Base-by-base conservation (phyloP, 2,329 filamentous ascomycete species). In the Didymella arachidicola region DNA sequence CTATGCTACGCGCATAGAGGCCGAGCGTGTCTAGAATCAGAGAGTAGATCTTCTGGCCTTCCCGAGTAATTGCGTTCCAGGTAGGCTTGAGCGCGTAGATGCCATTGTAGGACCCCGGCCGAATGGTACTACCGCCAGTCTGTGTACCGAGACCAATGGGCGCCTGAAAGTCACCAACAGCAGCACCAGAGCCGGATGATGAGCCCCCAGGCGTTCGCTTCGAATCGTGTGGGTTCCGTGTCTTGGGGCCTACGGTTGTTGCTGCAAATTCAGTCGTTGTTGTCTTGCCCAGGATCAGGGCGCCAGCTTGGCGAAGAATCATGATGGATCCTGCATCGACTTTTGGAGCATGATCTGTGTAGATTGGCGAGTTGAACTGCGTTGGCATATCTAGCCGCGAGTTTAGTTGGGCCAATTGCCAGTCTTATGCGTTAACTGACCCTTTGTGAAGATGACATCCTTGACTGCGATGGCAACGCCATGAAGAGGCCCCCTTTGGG, bases 1-100 rank as follows among this genome's bases (percentile, higher is more conserved):
- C 81, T 0, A 87, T 78, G 6, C 78, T 81, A 0, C 87, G 82
- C 0, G 85, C 81, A 57, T 84, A 89, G 12, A 89, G 76, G 1
- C 88, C 88, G 0, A 88, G 66, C 0, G 88, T 90, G 65, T 90
- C 88, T 6, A 87, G 78, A 1, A 81, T 85, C 1, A 85, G 73
- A 0, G 85, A 84, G 64, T 84, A 87, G 2, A 86, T 77, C 69
- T 84, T 86, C 43, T 83, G 79, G 0, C 88, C 87, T 67, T 90
- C 87, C 0, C 86, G 79, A 0, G 83, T 86, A 32, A 90, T 82
- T 0, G 85, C 76, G 53, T 84, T 84, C 86, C 86, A 89, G 0
- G 87, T 90, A 2, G 88, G 87, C 69, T 90, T 90, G 53, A 89
- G 78, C 0, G 81, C 87, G 56, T 86, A 90, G 4, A 87, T 79